Evolutionary conservation across 2,329 filamentous ascomycete species (phyloP).

Genomic region (Claviceps sorghi): DNA sequence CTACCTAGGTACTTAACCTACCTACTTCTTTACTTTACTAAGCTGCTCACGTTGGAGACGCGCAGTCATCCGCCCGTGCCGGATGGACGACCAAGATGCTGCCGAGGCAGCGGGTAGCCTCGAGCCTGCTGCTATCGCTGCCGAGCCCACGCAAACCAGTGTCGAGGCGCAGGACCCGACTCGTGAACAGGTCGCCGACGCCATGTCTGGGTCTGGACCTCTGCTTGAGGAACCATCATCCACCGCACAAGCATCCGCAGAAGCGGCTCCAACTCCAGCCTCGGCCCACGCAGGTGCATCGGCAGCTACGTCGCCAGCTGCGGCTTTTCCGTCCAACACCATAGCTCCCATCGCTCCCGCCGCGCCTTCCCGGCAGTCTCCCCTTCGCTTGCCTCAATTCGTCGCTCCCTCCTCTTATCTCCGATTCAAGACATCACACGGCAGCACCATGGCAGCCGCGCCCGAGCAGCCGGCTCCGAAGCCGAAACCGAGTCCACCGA

Average conservation of each 20-base stretch:
- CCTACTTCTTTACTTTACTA: background rate
- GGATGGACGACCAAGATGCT: constrained; percentile 8
- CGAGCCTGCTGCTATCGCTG: constrained; percentile 1
- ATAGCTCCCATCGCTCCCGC: constrained; percentile 1
- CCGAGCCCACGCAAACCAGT: constrained; percentile 9
- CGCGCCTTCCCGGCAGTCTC: constrained; percentile 7
- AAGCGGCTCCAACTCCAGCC: background rate
- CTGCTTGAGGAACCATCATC: constrained; percentile 1
- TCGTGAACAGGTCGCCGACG: constrained; percentile 9
- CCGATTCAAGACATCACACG: constrained; percentile 22
- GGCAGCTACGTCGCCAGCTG: background rate
- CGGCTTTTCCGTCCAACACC: background rate
- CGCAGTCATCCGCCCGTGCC: background rate
- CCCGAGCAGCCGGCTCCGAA: constrained; percentile 7
- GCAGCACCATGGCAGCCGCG: constrained; percentile 20
- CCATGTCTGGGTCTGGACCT: constrained; percentile 6
- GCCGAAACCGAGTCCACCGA: constrained; percentile 23
- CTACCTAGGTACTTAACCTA: too few relatives aligned
- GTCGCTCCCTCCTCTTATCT: constrained; percentile 48
- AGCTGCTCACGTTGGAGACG: background rate
- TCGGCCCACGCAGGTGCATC: background rate
- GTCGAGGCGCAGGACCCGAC: constrained; percentile 6
- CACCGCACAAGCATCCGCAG: background rate
- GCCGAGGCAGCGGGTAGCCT: constrained; percentile 5
- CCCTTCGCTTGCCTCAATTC: constrained; percentile 33